These are phyloP conservation scores for Jatropha multifida DNA, from an alignment of 441 rosid species.

Conservation along the genomic window DNA sequence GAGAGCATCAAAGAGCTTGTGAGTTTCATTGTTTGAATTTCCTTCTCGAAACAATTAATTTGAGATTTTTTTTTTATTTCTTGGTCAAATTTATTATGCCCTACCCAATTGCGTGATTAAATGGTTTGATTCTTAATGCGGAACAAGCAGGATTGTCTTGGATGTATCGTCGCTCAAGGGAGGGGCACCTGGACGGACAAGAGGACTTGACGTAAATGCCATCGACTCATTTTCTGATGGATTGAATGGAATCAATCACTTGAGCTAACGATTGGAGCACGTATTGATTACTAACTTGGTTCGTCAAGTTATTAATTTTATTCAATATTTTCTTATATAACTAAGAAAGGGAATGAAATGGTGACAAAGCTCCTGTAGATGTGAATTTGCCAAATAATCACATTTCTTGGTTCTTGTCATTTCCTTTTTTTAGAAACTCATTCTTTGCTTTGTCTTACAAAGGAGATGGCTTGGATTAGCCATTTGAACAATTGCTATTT, in stretches of 20 bases:
- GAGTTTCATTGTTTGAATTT: conserved; percentile 21
- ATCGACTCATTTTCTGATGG: conserved; percentile 51
- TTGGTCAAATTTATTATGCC: neutral
- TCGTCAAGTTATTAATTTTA: conserved; percentile 8
- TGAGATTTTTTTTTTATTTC: neutral
- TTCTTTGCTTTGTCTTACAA: conserved; percentile 33
- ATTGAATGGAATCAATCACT: conserved; percentile 36
- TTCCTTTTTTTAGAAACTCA: conserved; percentile 6
- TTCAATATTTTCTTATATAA: conserved; percentile 15
- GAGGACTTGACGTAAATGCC: conserved; percentile 59
- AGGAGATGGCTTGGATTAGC: conserved; percentile 19
- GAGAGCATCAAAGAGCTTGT: conserved; percentile 57
- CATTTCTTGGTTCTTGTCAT: neutral
- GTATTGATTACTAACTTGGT: conserved; percentile 19
- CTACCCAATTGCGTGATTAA: neutral
- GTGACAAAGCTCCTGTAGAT: conserved; percentile 14
- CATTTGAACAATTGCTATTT: conserved; percentile 27
- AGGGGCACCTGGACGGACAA: conserved; percentile 87
- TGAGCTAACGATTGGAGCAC: conserved; percentile 26
- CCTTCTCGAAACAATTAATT: neutral
- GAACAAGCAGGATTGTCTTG: conserved; percentile 57
- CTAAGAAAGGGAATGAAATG: conserved; percentile 2
- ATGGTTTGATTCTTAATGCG: conserved; percentile 20
- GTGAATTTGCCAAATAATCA: conserved; percentile 4
- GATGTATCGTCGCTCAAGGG: conserved; percentile 68